phyloP scores from a whole-genome alignment of 805 yeast species.

The Zygosaccharomyces bailii region DNA sequence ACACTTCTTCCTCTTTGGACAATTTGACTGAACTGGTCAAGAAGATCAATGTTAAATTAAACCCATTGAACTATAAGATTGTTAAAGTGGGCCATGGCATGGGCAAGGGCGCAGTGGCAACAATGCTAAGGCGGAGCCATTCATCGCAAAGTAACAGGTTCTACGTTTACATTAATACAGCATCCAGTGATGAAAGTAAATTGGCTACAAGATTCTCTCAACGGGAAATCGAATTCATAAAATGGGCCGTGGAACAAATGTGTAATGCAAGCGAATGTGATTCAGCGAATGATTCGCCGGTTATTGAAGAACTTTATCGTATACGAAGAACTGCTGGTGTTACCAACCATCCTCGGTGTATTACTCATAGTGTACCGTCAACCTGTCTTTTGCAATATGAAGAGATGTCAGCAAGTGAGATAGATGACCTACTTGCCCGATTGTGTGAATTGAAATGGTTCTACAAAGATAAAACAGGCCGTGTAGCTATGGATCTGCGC shows the following conservation, averaged over 20 bases:
- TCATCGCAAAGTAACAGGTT: slow-evolving; percentile 21
- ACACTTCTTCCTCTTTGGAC: slow-evolving; percentile 7
- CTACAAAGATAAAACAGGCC: slow-evolving; percentile 23
- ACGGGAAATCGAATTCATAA: slow-evolving; percentile 30
- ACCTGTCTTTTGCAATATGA: slow-evolving; percentile 20
- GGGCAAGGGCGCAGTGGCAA: slow-evolving; percentile 22
- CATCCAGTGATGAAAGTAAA: slow-evolving; percentile 26
- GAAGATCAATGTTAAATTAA: slow-evolving; percentile 25
- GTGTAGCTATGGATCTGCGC: slow-evolving; percentile 27
- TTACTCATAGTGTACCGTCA: slow-evolving; percentile 24
- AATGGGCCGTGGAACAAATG: slow-evolving; percentile 27
- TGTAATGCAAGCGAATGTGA: slow-evolving; percentile 5
- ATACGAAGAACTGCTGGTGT: slow-evolving; percentile 13
- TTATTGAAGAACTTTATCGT: slow-evolving; percentile 20
- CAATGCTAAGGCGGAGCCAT: slow-evolving; percentile 5
- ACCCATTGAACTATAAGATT: slow-evolving; percentile 24
- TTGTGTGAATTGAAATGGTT: slow-evolving; percentile 32
- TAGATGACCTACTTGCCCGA: slow-evolving; percentile 19
- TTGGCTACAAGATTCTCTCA: slow-evolving; percentile 29
- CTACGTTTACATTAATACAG: slow-evolving; percentile 28
- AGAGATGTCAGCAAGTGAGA: slow-evolving; percentile 21
- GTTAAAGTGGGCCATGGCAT: slow-evolving; percentile 22
- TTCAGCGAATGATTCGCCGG: not conserved
- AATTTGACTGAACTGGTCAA: slow-evolving; percentile 18
- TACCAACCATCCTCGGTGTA: slow-evolving; percentile 16